Conservation (phyloP, 306 rosid genomes). For the Ziziphus jujuba region DNA sequence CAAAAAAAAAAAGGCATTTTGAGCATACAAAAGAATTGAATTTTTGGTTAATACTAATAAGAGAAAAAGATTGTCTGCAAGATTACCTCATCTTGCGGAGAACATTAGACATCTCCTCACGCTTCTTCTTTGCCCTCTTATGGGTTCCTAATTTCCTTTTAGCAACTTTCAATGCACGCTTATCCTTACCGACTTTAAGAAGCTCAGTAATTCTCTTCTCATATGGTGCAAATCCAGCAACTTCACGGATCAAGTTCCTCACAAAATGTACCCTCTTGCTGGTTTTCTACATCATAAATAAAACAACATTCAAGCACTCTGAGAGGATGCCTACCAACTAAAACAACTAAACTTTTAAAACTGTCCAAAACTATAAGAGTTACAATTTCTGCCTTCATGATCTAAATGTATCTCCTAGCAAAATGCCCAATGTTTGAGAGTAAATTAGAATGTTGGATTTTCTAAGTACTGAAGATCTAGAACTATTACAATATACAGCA, state of each 20-base stretch:
- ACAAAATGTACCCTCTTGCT: slow-evolving; percentile 84
- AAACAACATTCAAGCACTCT: not conserved
- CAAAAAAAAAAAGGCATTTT: slow-evolving; percentile 5
- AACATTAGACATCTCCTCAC: slow-evolving; percentile 86
- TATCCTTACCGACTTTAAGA: slow-evolving; percentile 92
- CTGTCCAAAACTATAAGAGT: not conserved
- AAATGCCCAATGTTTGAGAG: not conserved
- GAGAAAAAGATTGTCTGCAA: not conserved
- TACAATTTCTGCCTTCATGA: not conserved
- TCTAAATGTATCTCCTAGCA: not conserved
- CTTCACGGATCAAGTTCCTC: slow-evolving; percentile 70
- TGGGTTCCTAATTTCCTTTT: slow-evolving; percentile 88
- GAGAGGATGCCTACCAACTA: not conserved
- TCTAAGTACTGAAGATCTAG: too few relatives aligned
- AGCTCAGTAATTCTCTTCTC: slow-evolving; percentile 94
- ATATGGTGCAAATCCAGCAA: slow-evolving; percentile 90
- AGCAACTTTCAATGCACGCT: slow-evolving; percentile 81
- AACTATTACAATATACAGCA: too few relatives aligned
- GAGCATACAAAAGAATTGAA: not conserved
- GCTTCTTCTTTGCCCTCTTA: slow-evolving; percentile 89
- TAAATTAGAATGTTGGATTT: not conserved
- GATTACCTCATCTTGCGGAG: slow-evolving; percentile 85
- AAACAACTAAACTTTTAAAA: not conserved
- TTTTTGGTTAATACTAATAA: not conserved
- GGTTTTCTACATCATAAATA: slow-evolving; percentile 51